Conservation (phyloP, 2,329 filamentous ascomycete genomes). For the Davidsoniella eucalypti region DNA sequence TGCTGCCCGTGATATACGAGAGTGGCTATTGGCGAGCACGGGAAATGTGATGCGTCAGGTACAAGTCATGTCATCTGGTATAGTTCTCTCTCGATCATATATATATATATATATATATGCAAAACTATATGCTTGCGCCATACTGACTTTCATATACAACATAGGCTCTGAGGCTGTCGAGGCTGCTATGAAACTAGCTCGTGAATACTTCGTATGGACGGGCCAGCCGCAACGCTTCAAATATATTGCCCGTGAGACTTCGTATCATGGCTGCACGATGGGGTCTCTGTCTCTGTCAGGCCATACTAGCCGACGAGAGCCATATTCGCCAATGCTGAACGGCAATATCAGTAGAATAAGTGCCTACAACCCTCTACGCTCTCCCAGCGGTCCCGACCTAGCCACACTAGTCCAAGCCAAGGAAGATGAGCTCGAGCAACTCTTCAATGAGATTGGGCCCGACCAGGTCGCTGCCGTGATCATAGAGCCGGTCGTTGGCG, state of each 20-base stretch:
- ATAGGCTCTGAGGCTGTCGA: constrained; percentile 39
- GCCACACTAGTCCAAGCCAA: constrained; percentile 43
- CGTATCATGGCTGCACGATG: constrained; percentile 36
- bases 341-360: constrained; percentile 43
- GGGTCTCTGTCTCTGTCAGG: constrained; percentile 50
- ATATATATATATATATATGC: neutral
- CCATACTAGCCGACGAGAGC: constrained; percentile 39
- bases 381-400: constrained; percentile 32
- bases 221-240: constrained; percentile 20
- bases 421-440: constrained; percentile 46
- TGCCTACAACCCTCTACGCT: constrained; percentile 50
- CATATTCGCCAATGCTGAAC: constrained; percentile 45
- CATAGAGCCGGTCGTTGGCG: constrained; percentile 57
- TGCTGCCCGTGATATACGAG: neutral
- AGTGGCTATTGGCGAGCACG: constrained; percentile 18
- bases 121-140: neutral
- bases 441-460: constrained; percentile 47
- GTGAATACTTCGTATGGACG: constrained; percentile 31
- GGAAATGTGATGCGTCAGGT: constrained; percentile 20
- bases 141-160: neutral
- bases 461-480: constrained; percentile 55
- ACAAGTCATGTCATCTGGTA: constrained; percentile 23
- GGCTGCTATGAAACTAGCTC: constrained; percentile 30
- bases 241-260: constrained; percentile 27
- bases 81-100: constrained; percentile 3